phyloP scores from a whole-genome alignment of 208 protist species.

The Wallacemonas sp. region DNA sequence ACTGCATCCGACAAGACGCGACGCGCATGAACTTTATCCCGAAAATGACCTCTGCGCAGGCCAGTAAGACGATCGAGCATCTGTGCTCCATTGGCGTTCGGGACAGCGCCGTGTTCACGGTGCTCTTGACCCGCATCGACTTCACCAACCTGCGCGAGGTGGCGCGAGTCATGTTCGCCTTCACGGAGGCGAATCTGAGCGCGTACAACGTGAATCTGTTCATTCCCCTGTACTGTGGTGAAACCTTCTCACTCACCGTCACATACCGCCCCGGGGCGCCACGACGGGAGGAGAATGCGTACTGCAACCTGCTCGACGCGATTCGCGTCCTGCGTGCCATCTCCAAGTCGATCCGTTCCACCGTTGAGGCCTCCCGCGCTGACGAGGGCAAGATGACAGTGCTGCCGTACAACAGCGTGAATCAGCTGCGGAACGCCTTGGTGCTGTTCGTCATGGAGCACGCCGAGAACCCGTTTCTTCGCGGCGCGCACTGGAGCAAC shows the following conservation, averaged over 20 bases:
- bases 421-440: conserved; percentile 58
- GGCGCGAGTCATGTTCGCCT: conserved; percentile 67
- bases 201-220: conserved; percentile 58
- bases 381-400: conserved; percentile 1
- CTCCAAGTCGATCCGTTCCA: conserved; percentile 63
- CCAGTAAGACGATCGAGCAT: conserved; percentile 74
- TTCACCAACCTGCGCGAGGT: conserved; percentile 67
- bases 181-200: conserved; percentile 54
- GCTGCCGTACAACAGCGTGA: conserved; percentile 50
- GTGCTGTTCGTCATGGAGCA: conserved; percentile 72
- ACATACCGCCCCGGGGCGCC: neutral
- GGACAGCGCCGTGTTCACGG: conserved; percentile 50
- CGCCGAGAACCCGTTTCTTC: conserved; percentile 39
- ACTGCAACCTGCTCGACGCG: conserved; percentile 74
- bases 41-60: conserved; percentile 78
- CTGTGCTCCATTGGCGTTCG: conserved; percentile 56
- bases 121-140: conserved; percentile 59
- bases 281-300: conserved; percentile 17
- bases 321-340: conserved; percentile 77
- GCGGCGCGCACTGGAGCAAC: conserved; percentile 84
- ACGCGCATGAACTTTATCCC: conserved; percentile 70
- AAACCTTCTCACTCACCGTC: conserved; percentile 34
- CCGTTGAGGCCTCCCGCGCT: conserved; percentile 43
- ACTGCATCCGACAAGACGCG: conserved; percentile 72
- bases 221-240: conserved; percentile 77